Evolutionary conservation across 306 rosid genomes (phyloP).

Genomic region (Begonia fuchsioides): DNA sequence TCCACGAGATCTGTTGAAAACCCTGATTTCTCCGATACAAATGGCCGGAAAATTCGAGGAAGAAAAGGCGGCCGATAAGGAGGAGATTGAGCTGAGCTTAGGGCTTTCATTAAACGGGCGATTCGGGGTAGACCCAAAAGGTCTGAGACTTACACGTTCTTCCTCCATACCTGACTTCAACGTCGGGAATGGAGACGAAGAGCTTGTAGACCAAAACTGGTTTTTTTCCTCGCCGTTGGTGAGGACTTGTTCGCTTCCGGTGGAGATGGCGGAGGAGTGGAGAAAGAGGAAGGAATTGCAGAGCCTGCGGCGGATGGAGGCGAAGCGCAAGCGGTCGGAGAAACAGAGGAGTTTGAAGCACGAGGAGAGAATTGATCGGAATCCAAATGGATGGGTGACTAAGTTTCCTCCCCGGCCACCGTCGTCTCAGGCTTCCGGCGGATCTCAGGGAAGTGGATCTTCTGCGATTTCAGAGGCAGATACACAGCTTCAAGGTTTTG

Average conservation of each 20-base stretch:
- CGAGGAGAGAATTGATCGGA: constrained; percentile 10
- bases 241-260: constrained; percentile 58
- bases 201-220: neutral
- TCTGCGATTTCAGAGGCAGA: constrained; percentile 39
- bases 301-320: constrained; percentile 59
- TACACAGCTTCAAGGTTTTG: constrained; percentile 1
- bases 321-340: constrained; percentile 49
- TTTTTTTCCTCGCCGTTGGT: constrained; percentile 8
- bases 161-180: constrained; percentile 45
- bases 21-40: constrained; percentile 19
- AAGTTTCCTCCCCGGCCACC: constrained; percentile 13
- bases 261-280: constrained; percentile 53
- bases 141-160: constrained; percentile 36
- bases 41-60: constrained; percentile 16
- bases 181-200: constrained; percentile 10
- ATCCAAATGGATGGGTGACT: constrained; percentile 11
- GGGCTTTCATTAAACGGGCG: constrained; percentile 76
- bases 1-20: constrained; percentile 34
- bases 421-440: constrained; percentile 19
- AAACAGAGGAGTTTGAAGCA: constrained; percentile 36
- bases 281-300: constrained; percentile 73
- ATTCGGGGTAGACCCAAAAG: constrained; percentile 65
- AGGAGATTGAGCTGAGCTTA: constrained; percentile 44
- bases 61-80: constrained; percentile 5
- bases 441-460: constrained; percentile 36